These are phyloP conservation scores for Geotrichum bryndzae DNA, from an alignment of 1,139 yeast genomes.

Conservation along the genomic window DNA sequence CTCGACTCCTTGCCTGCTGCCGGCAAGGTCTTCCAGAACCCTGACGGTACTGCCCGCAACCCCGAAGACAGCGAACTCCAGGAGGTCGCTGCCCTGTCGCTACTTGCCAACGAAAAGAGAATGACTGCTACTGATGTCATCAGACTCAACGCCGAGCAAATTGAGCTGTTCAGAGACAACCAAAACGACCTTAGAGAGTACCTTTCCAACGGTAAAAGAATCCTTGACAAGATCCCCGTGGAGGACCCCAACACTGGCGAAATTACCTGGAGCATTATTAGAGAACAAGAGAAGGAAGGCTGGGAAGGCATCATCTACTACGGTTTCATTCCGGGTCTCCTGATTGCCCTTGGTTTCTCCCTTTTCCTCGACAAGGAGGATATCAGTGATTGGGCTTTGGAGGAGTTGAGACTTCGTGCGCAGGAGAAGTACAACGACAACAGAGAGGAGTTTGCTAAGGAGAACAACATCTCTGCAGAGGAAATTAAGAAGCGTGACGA, in stretches of 20 bases:
- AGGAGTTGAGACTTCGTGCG: constrained; percentile 77
- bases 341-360: constrained; percentile 42
- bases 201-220: constrained; percentile 53
- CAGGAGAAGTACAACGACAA: constrained; percentile 63
- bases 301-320: constrained; percentile 74
- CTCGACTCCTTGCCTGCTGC: constrained; percentile 32
- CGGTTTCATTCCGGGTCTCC: constrained; percentile 62
- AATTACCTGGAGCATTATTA: constrained; percentile 70
- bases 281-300: constrained; percentile 76
- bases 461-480: constrained; percentile 51
- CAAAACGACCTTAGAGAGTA: constrained; percentile 56
- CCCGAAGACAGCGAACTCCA: constrained; percentile 70
- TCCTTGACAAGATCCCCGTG: constrained; percentile 78
- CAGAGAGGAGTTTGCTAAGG: constrained; percentile 43
- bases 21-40: constrained; percentile 52
- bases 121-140: constrained; percentile 56
- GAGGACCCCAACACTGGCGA: constrained; percentile 75
- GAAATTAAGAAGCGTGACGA: constrained; percentile 70
- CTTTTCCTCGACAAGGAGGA: constrained; percentile 44
- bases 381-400: constrained; percentile 69
- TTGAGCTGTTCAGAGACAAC: constrained; percentile 56
- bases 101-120: constrained; percentile 54
- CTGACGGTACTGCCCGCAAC: constrained; percentile 70
- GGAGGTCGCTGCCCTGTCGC: constrained; percentile 66
- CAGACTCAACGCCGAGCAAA: constrained; percentile 53